phyloP scores from a whole-genome alignment of 2,329 filamentous ascomycete species.

The Hypoxylon sp. region DNA sequence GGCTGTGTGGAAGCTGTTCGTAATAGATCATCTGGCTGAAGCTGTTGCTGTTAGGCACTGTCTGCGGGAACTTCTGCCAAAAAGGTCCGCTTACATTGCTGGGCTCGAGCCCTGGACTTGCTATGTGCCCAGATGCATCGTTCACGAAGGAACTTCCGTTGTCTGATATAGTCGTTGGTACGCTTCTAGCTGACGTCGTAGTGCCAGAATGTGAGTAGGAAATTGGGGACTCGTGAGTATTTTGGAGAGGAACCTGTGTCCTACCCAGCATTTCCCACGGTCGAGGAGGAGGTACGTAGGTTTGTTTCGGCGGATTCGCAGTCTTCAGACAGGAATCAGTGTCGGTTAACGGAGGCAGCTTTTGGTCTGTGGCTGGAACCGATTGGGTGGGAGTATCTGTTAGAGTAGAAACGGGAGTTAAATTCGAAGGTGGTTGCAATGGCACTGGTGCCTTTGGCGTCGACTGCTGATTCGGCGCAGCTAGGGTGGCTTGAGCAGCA shows the following conservation, averaged over 20 bases:
- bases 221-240: conserved; percentile 22
- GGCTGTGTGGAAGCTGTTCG: conserved; percentile 38
- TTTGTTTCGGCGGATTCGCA: conserved; percentile 41
- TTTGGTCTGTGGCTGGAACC: conserved; percentile 2
- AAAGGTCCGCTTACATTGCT: conserved; percentile 53
- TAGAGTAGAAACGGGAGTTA: conserved; percentile 22
- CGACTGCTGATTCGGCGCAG: conserved; percentile 8
- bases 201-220: conserved; percentile 1
- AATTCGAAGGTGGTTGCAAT: conserved; percentile 10
- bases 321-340: conserved; percentile 25
- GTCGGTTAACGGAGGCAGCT: conserved; percentile 4
- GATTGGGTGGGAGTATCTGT: conserved; percentile 8
- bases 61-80: conserved; percentile 48
- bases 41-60: conserved; percentile 53
- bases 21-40: conserved; percentile 42
- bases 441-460: neutral
- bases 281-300: conserved; percentile 50
- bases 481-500: neutral
- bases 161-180: conserved; percentile 11
- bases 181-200: conserved; percentile 13
- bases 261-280: conserved; percentile 51
- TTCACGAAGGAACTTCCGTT: conserved; percentile 14
- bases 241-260: conserved; percentile 25
- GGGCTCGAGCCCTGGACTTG: conserved; percentile 44
- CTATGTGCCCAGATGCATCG: conserved; percentile 37